Evolutionary conservation across 78 protist genomes (phyloP).

Genomic region (Emiliania huxleyi): DNA sequence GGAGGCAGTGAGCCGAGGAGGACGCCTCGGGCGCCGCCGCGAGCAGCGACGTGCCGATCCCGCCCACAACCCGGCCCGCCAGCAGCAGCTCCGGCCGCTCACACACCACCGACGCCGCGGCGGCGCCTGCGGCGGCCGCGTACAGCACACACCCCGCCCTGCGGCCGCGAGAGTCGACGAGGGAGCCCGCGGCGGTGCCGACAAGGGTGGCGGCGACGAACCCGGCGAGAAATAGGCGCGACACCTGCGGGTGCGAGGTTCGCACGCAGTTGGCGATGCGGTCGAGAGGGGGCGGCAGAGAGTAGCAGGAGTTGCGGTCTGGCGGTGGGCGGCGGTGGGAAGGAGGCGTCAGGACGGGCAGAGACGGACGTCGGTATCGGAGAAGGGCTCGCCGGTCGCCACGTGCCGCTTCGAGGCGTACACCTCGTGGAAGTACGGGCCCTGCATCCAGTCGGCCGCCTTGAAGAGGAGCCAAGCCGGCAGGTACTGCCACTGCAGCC

Average conservation of each 20-base stretch:
- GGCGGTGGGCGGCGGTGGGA: too few relatives aligned
- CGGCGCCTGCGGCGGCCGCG: neutral
- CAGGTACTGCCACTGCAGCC: slow-evolving; percentile 27
- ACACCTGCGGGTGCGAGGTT: too few relatives aligned
- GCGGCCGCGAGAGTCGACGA: neutral
- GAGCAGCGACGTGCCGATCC: neutral
- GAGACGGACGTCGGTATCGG: neutral
- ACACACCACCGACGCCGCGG: neutral
- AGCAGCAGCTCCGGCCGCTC: neutral
- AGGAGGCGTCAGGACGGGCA: too few relatives aligned
- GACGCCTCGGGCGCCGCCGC: neutral
- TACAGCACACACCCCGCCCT: neutral
- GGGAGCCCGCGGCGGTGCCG: neutral
- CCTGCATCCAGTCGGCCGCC: slow-evolving; percentile 59
- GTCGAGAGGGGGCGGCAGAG: too few relatives aligned
- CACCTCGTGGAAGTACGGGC: slow-evolving; percentile 56
- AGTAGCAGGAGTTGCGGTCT: too few relatives aligned
- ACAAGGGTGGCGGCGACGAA: neutral
- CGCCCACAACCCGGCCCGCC: neutral
- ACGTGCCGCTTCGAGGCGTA: neutral
- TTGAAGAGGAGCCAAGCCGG: slow-evolving; percentile 25
- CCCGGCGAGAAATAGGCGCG: neutral
- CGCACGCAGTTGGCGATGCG: too few relatives aligned
- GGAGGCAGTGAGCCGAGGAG: too few relatives aligned
- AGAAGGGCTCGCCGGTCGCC: neutral